Base-by-base conservation (phyloP, 495 filamentous ascomycete genomes). In the Cercophora newfieldiana region DNA sequence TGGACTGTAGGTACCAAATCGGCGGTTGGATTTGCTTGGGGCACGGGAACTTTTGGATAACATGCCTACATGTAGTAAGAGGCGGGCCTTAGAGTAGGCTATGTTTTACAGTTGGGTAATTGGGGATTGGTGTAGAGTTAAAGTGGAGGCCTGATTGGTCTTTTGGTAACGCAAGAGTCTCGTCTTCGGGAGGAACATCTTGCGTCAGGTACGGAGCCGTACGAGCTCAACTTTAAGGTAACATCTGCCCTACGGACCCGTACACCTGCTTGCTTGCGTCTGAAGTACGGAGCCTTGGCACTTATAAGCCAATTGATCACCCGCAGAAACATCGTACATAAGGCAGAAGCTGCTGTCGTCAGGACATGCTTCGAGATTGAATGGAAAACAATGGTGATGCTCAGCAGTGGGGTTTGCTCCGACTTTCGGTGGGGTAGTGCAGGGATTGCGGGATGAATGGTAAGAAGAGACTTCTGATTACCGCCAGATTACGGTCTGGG, bases 381-480 rank as follows among this genome's bases (percentile, higher is more conserved):
- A 49, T 55, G 22, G 10, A 55, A 25, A 18, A 24, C 12, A 58
- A 58, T 21, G n/a, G 8, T 24, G 12, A 58, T 58, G 55, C 55
- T 58, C 29, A n/a, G 25, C 8, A 58, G 55, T 58, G 29, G 55
- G 55, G 7, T 21, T 30, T 58, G 50, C 30, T 65, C 55, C 63
- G 33, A 59, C 18, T 51, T 59, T 60, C 37, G 63, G 44, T 65
- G 63, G 63, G 22, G 55, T 18, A 26, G 14, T 6, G 24, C 33
- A 59, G 18, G 63, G 44, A 33, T 49, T 22, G 14, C 37, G n/a
- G 19, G 7, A n/a, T 7, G 7, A n/a, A 21, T 37, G 2, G 8
- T 44, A 44, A 22, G 18, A 33, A 12, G 31, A 21, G 24, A 37
- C 55, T 30, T 30, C 14, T 7, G 3, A 28, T 33, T 12, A 24